Conservation (phyloP, 169 alveolate genomes). For the Plasmodium billcollinsi region DNA sequence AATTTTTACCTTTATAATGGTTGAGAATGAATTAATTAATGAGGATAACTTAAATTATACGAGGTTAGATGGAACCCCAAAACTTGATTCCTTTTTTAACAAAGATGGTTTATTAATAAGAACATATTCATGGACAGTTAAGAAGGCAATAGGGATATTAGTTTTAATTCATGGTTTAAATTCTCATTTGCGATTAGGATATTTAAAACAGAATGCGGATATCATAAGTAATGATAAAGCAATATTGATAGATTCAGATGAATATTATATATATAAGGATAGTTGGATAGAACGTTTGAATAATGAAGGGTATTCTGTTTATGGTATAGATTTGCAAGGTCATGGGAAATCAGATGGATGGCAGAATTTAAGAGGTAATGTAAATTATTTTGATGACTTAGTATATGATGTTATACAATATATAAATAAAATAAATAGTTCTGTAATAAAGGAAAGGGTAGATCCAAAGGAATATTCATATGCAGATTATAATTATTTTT, state of each 20-base stretch:
- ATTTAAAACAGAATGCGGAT: conserved; percentile 1
- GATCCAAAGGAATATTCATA: background rate
- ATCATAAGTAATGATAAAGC: conserved; percentile 1
- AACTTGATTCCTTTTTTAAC: conserved; percentile 4
- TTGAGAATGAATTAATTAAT: background rate
- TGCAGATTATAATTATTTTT: background rate
- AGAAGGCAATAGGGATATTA: background rate
- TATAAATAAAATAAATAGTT: conserved; percentile 55
- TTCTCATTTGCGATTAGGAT: background rate
- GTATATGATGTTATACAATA: conserved; percentile 81
- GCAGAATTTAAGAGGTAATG: conserved; percentile 52
- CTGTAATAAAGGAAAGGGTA: background rate
- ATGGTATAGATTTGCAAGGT: conserved; percentile 79
- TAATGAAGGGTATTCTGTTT: conserved; percentile 68
- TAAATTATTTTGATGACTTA: conserved; percentile 64
- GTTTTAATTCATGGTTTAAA: conserved; percentile 7
- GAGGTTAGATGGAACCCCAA: conserved; percentile 1
- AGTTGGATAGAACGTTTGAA: conserved; percentile 75
- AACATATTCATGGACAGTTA: background rate
- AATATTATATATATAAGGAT: conserved; percentile 65
- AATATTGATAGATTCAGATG: background rate
- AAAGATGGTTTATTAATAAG: conserved; percentile 7
- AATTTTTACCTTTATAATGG: background rate
- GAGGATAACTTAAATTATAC: background rate
- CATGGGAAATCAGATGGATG: conserved; percentile 80